Percentiles rank a stretch among this genome's conserved stretches.
These are phyloP conservation scores for Vaccinium darrowii DNA, from an alignment of 148 eudicot genomes.

Conservation along the genomic window DNA sequence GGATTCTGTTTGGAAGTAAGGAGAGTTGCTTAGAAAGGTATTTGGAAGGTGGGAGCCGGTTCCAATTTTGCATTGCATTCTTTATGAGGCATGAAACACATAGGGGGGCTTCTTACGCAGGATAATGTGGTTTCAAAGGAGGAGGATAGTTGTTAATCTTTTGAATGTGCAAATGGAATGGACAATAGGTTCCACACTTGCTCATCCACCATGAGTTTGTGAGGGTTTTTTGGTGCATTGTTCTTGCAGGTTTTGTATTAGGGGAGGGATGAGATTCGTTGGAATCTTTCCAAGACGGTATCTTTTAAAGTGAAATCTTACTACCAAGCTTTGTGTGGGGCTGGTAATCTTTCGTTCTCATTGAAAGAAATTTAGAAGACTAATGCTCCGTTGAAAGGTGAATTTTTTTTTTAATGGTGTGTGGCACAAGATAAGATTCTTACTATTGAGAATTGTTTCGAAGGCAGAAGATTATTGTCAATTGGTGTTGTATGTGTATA, in stretches of 20 bases:
- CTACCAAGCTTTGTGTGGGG: no score
- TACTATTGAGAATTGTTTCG: no score
- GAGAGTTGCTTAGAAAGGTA: neutral
- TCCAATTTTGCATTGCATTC: neutral
- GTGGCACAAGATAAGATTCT: no score
- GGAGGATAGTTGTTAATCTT: neutral
- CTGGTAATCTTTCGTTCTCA: no score
- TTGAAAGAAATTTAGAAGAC: no score
- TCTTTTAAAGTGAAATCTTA: no score
- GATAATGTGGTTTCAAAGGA: neutral
- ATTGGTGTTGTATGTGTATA: no score
- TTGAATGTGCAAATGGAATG: neutral
- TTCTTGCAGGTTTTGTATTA: neutral
- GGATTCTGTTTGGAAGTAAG: neutral
- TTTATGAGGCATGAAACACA: neutral
- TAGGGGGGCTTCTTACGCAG: neutral
- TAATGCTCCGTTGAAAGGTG: no score
- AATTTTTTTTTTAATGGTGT: no score
- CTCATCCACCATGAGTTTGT: neutral
- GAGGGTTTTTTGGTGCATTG: neutral
- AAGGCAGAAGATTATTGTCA: no score
- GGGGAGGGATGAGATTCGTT: no score
- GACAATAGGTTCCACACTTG: neutral
- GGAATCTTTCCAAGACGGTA: no score
- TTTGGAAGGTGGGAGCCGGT: neutral